These are phyloP conservation scores for Pythium sp. DNA, from an alignment of 352 stramenopile genomes.

Conservation along the genomic window DNA sequence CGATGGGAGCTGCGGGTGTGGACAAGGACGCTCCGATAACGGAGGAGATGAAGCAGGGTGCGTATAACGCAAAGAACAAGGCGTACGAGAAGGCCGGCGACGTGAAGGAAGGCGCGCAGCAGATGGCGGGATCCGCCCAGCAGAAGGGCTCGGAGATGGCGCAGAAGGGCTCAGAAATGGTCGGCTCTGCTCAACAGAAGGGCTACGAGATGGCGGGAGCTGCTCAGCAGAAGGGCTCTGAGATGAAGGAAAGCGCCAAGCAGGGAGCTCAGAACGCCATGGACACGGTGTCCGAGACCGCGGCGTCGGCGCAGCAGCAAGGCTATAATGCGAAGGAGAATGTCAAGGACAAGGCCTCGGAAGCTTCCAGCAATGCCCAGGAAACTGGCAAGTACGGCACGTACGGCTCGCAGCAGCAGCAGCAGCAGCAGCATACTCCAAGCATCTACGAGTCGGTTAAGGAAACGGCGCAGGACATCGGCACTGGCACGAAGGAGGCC, in stretches of 20 bases:
- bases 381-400: not conserved
- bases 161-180: no score
- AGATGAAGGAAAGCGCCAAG: slow-evolving; percentile 2
- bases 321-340: not conserved
- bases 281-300: slow-evolving; percentile 1
- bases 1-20: no score
- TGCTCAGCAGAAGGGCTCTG: not conserved
- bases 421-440: not conserved
- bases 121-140: not conserved
- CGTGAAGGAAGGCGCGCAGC: slow-evolving; percentile 8
- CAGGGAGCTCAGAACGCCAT: slow-evolving; percentile 1
- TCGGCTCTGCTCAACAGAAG: not conserved
- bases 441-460: not conserved
- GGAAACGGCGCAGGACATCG: not conserved
- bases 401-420: no score
- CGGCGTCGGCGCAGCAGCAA: not conserved
- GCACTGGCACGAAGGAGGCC: slow-evolving; percentile 4
- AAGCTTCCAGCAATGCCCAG: not conserved
- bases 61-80: not conserved
- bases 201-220: not conserved
- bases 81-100: not conserved
- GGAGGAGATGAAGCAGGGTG: not conserved
- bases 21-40: no score
- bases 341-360: not conserved
- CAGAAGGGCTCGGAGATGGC: not conserved